Conservation (phyloP, 345 rosid genomes). For the Barbarea vulgaris region DNA sequence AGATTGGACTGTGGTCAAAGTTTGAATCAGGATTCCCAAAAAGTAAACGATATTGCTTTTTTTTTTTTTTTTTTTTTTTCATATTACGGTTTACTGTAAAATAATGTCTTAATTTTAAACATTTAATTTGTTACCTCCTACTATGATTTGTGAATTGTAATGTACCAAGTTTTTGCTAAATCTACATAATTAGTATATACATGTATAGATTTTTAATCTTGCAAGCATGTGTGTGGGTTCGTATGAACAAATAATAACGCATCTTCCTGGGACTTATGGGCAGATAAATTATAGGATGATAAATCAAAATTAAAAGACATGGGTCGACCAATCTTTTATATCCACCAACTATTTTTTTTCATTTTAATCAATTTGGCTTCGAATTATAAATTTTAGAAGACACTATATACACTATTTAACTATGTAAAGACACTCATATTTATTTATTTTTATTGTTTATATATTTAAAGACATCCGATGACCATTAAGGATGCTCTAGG, state of each 20-base stretch:
- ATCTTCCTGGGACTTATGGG: constrained; percentile 29
- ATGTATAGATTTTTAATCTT: constrained; percentile 1
- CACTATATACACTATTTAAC: too few species aligned
- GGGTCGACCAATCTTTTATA: constrained; percentile 34
- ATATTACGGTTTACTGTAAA: too few species aligned
- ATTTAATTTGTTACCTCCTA: too few species aligned
- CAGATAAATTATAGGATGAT: constrained; percentile 14
- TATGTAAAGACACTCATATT: too few species aligned
- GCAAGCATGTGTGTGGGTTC: constrained; percentile 27
- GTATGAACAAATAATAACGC: constrained; percentile 22
- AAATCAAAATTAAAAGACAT: constrained; percentile 19
- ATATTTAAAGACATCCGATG: too few species aligned
- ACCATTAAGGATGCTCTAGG: too few species aligned
- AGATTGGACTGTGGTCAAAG: constrained; percentile 25
- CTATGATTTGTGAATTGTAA: too few species aligned
- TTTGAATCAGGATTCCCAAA: constrained; percentile 11
- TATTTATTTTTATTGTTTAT: too few species aligned
- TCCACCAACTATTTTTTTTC: constrained; percentile 21
- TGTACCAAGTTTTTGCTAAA: background rate
- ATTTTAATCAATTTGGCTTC: constrained; percentile 10
- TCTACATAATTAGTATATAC: background rate
- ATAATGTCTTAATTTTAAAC: background rate
- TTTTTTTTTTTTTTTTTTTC: too few species aligned
- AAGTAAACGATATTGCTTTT: background rate
- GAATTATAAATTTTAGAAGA: background rate